Evolutionary conservation across 2,329 filamentous ascomycete genomes (phyloP).

Genomic region (Shiraia bambusicola): DNA sequence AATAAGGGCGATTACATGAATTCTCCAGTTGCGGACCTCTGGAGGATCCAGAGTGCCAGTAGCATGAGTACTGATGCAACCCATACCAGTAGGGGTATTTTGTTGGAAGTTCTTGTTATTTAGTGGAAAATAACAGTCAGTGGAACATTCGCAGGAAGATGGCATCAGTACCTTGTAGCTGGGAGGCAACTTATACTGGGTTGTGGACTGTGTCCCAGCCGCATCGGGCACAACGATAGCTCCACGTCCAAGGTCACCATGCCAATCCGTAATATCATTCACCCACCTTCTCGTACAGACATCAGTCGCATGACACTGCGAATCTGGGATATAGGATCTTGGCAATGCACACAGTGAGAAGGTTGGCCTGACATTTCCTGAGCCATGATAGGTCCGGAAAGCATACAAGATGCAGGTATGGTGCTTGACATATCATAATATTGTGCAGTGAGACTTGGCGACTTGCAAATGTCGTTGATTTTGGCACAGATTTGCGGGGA

Average conservation of each 20-base stretch:
- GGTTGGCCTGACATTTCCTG: conserved; percentile 11
- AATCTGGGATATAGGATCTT: conserved; percentile 23
- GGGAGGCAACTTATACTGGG: no score
- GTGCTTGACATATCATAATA: conserved; percentile 13
- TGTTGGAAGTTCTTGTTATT: background rate
- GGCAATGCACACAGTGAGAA: conserved; percentile 16
- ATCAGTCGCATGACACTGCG: conserved; percentile 11
- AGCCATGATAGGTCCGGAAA: conserved; percentile 12
- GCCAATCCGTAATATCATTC: conserved; percentile 11
- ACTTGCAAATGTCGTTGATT: conserved; percentile 9
- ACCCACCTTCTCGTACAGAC: conserved; percentile 18
- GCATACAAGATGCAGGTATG: conserved; percentile 9
- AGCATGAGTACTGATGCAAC: conserved; percentile 35
- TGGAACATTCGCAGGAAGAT: background rate
- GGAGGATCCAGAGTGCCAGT: conserved; percentile 38
- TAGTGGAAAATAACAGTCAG: background rate
- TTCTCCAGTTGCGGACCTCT: conserved; percentile 41
- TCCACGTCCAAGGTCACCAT: background rate
- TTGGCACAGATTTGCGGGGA: conserved; percentile 17
- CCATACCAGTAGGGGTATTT: conserved; percentile 16
- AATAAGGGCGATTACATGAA: conserved; percentile 38
- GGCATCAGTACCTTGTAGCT: background rate
- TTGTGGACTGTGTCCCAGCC: no score
- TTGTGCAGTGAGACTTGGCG: conserved; percentile 7
- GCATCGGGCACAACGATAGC: no score